A percentile compares a stretch with the other conserved stretches of the same genome.
phyloP scores from a whole-genome alignment of 768 basidiomycete species.

The Agaricus sinodeliciosus region DNA sequence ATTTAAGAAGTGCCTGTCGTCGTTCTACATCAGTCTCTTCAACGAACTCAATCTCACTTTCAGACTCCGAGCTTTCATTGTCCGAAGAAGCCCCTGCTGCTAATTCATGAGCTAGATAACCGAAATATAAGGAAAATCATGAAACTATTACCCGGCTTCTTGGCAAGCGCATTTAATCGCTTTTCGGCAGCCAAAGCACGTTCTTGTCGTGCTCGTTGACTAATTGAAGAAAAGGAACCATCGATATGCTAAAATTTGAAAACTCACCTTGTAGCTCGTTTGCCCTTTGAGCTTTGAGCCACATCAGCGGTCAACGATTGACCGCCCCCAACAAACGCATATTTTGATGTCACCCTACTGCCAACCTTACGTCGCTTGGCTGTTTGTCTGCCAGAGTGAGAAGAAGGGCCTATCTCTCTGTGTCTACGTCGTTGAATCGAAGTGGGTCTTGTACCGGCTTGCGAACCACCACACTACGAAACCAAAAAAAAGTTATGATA shows the following conservation, averaged over 20 bases:
- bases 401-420: slow-evolving; percentile 42
- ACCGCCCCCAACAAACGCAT: slow-evolving; percentile 56
- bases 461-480: slow-evolving; percentile 73
- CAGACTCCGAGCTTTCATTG: slow-evolving; percentile 21
- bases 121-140: not conserved
- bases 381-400: slow-evolving; percentile 54
- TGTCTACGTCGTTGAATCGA: slow-evolving; percentile 35
- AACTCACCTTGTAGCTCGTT: slow-evolving; percentile 57
- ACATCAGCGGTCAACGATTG: slow-evolving; percentile 36
- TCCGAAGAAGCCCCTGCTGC: slow-evolving; percentile 8
- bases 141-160: slow-evolving; percentile 19
- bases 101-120: not conserved
- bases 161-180: slow-evolving; percentile 39
- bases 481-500: not conserved
- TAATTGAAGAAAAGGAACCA: slow-evolving; percentile 20
- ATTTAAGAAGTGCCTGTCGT: slow-evolving; percentile 43
- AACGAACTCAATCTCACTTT: slow-evolving; percentile 29
- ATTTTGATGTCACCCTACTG: slow-evolving; percentile 53
- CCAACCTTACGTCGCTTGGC: slow-evolving; percentile 69
- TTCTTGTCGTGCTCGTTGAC: slow-evolving; percentile 76
- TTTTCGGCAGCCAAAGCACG: slow-evolving; percentile 70
- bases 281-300: slow-evolving; percentile 48
- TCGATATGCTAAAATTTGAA: not conserved
- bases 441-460: slow-evolving; percentile 53
- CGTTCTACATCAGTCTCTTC: slow-evolving; percentile 41